Evolutionary conservation across 2,329 filamentous ascomycete species (phyloP).

Genomic region (Polychaeton citri): DNA sequence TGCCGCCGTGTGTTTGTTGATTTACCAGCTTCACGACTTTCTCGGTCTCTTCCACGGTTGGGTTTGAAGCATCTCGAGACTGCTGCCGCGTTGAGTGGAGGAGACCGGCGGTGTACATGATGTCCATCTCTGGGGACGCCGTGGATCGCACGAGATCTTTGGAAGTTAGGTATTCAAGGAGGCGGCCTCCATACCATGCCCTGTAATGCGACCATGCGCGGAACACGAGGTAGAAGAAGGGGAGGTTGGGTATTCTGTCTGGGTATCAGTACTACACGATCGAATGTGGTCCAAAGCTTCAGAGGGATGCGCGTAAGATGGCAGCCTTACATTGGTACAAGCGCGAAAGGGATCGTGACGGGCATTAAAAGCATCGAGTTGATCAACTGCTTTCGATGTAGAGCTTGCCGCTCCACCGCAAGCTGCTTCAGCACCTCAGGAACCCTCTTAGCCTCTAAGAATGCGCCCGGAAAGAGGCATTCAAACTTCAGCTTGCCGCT

Average conservation of each 20-base stretch:
- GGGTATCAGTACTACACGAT: no score
- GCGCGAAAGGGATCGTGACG: slow-evolving; percentile 64
- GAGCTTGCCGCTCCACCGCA: slow-evolving; percentile 63
- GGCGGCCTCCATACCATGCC: slow-evolving; percentile 70
- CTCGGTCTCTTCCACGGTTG: slow-evolving; percentile 24
- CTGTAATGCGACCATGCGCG: slow-evolving; percentile 85
- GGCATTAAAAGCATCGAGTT: slow-evolving; percentile 78
- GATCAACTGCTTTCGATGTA: slow-evolving; percentile 65
- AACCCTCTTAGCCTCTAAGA: slow-evolving; percentile 51
- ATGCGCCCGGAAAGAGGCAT: slow-evolving; percentile 54
- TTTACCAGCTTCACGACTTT: slow-evolving; percentile 25
- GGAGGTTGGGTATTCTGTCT: slow-evolving; percentile 78
- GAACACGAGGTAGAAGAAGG: slow-evolving; percentile 92
- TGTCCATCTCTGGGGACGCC: slow-evolving; percentile 58
- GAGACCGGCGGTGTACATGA: slow-evolving; percentile 51
- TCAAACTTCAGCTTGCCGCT: slow-evolving; percentile 42
- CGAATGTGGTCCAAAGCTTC: neutral
- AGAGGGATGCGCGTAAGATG: neutral
- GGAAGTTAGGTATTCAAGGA: slow-evolving; percentile 68
- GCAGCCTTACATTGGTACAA: slow-evolving; percentile 65
- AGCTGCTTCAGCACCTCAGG: slow-evolving; percentile 52
- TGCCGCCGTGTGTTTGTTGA: slow-evolving; percentile 25
- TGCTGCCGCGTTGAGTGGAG: slow-evolving; percentile 29
- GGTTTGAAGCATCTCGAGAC: slow-evolving; percentile 24
- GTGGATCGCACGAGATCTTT: slow-evolving; percentile 55